Base-by-base conservation (phyloP, 106 monocot species). In the Gastrodia elata region DNA sequence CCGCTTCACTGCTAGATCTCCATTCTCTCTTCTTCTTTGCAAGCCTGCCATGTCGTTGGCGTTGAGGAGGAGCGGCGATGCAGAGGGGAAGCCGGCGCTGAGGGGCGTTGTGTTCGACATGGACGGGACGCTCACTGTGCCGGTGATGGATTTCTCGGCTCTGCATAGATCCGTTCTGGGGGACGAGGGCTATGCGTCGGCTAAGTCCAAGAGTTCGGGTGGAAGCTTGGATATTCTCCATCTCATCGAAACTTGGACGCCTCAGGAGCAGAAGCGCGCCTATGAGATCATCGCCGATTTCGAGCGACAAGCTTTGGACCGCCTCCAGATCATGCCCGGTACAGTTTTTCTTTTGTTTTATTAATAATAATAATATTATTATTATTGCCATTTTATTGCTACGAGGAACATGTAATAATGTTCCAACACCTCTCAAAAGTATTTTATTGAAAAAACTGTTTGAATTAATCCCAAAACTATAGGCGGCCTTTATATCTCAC, bases 241-340 rank as follows among this genome's bases (percentile, higher is more conserved):
- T 79, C 86, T 83, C 75, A 89, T 97, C 49, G 92, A 97, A 80
- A 35, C 74, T 36, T 93, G 74, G 97, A 65, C 39, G 6, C 83
- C 92, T 10, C 71, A 20, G 64, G 81, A 88, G 83, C 88, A 88
- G 92, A 78, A 49, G 78, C 80, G 71, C 33, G 92, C 97, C 8
- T 86, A 93, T 78, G 92, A 93, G 74, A 69, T 82, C 72, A 97
- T 97, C 68, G 83, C 86, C 24, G 34, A 59, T 1, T 97, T 93
- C 86, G 97, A 97, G 80, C 76, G 75, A 18, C 71, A 90, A 36
- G 97, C 86, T 20, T 80, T 97, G 48, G 90, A 97, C 67, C 79
- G 84, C 38, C 92, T 97, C 75, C 82, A 93, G 77, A 97, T 97
- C 82, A 97, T 97, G 97, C 97, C 97, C 6, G 97, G 97, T 97